phyloP scores from a whole-genome alignment of 352 stramenopile genomes.

The Phytopythium vexans region DNA sequence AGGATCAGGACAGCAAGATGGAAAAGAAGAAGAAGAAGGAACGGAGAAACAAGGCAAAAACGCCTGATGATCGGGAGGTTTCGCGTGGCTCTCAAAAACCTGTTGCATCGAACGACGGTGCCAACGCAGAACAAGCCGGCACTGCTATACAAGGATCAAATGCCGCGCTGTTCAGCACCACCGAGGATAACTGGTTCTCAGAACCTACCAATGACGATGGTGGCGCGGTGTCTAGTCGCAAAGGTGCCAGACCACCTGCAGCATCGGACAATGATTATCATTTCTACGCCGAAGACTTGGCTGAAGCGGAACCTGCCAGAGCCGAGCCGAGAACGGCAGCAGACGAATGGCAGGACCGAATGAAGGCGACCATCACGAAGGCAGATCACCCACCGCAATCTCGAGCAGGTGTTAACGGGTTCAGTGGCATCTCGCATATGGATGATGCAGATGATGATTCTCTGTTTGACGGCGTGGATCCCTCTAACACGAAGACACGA shows the following conservation, averaged over 20 bases:
- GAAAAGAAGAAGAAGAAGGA: slow-evolving; percentile 13
- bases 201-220: slow-evolving; percentile 14
- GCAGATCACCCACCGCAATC: no score
- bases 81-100: no score
- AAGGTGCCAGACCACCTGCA: neutral
- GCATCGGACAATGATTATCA: no score
- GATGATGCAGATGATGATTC: no score
- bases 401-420: neutral
- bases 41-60: slow-evolving; percentile 2
- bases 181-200: slow-evolving; percentile 62
- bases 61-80: neutral
- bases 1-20: slow-evolving; percentile 1
- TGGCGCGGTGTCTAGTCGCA: neutral
- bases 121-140: neutral
- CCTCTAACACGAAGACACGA: no score
- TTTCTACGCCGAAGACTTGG: slow-evolving; percentile 1
- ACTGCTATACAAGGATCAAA: slow-evolving; percentile 3
- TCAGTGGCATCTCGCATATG: no score
- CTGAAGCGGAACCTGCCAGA: neutral
- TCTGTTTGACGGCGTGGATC: no score
- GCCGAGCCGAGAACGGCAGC: slow-evolving; percentile 1
- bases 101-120: no score
- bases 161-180: slow-evolving; percentile 37
- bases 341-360: slow-evolving; percentile 5
- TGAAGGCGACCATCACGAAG: neutral